Percentiles rank a stretch among this genome's conserved stretches.
Evolutionary conservation across 768 basidiomycete genomes (phyloP).

Genomic region (Leucosporidium creatinivorum): DNA sequence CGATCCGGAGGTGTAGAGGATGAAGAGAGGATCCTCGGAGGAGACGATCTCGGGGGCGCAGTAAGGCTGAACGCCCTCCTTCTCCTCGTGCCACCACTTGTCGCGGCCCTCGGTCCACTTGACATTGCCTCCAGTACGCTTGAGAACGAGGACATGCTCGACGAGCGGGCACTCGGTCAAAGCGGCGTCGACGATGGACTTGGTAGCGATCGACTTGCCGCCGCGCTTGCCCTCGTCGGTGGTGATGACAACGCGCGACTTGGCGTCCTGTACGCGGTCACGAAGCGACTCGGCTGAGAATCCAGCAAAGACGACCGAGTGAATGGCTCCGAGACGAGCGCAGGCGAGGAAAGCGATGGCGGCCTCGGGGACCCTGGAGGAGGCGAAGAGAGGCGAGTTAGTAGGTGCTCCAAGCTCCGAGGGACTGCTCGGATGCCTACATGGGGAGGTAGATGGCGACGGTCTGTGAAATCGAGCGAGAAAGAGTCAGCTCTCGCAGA

Average conservation of each 20-base stretch:
- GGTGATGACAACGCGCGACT: slow-evolving; percentile 83
- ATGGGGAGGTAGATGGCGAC: slow-evolving; percentile 84
- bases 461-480: slow-evolving; percentile 44
- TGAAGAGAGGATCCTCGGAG: slow-evolving; percentile 94
- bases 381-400: neutral
- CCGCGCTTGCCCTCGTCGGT: slow-evolving; percentile 90
- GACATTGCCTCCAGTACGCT: slow-evolving; percentile 74
- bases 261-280: slow-evolving; percentile 84
- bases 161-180: slow-evolving; percentile 74
- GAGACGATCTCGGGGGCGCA: slow-evolving; percentile 82
- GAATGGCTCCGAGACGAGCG: slow-evolving; percentile 90
- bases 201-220: slow-evolving; percentile 89
- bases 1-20: slow-evolving; percentile 64
- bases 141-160: slow-evolving; percentile 82
- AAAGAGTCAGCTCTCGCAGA: neutral
- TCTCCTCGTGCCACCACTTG: slow-evolving; percentile 95
- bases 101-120: slow-evolving; percentile 77
- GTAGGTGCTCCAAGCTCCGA: neutral
- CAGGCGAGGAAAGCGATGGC: slow-evolving; percentile 96
- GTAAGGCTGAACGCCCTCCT: slow-evolving; percentile 70
- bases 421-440: neutral
- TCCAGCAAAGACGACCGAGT: slow-evolving; percentile 95
- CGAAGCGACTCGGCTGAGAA: slow-evolving; percentile 91
- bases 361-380: slow-evolving; percentile 63
- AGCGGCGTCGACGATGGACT: slow-evolving; percentile 86